phyloP scores from a whole-genome alignment of 2,329 filamentous ascomycete genomes.

The Dothidotthia symphoricarpi region DNA sequence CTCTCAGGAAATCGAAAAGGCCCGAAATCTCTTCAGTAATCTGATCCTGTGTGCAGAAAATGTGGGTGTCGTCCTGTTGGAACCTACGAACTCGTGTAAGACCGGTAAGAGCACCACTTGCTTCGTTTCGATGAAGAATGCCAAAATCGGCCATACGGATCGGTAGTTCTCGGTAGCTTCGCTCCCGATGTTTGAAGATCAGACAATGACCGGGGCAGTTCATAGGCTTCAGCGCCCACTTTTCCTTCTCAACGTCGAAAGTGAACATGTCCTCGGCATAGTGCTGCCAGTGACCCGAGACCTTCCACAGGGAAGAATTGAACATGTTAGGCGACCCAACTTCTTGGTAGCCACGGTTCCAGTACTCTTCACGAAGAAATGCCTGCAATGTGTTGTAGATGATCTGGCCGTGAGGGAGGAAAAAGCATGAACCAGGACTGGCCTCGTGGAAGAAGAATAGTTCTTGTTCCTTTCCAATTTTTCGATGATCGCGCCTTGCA shows the following conservation, averaged over 20 bases:
- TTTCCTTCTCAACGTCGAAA: constrained; percentile 79
- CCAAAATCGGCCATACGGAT: constrained; percentile 94
- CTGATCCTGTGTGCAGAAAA: constrained; percentile 87
- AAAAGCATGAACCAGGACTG: constrained; percentile 92
- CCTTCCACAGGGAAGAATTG: constrained; percentile 90
- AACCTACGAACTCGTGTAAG: constrained; percentile 91
- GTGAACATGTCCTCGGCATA: constrained; percentile 96
- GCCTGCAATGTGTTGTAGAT: constrained; percentile 88
- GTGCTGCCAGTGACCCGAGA: constrained; percentile 86
- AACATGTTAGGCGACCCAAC: constrained; percentile 97
- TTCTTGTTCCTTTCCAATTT: constrained; percentile 92
- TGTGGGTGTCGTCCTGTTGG: constrained; percentile 94
- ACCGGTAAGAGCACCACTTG: constrained; percentile 85
- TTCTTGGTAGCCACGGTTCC: constrained; percentile 89
- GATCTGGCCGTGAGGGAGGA: constrained; percentile 85
- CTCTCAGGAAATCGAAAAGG: constrained; percentile 81
- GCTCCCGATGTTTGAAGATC: constrained; percentile 78
- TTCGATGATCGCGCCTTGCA: constrained; percentile 93
- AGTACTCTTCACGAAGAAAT: constrained; percentile 84
- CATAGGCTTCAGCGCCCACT: constrained; percentile 91
- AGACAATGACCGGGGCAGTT: constrained; percentile 95
- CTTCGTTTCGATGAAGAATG: constrained; percentile 91
- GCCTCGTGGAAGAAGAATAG: constrained; percentile 95
- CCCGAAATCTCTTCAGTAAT: constrained; percentile 72
- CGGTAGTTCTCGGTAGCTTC: constrained; percentile 86